Conservation (phyloP, 495 filamentous ascomycete species). For the Penicillium soppii region DNA sequence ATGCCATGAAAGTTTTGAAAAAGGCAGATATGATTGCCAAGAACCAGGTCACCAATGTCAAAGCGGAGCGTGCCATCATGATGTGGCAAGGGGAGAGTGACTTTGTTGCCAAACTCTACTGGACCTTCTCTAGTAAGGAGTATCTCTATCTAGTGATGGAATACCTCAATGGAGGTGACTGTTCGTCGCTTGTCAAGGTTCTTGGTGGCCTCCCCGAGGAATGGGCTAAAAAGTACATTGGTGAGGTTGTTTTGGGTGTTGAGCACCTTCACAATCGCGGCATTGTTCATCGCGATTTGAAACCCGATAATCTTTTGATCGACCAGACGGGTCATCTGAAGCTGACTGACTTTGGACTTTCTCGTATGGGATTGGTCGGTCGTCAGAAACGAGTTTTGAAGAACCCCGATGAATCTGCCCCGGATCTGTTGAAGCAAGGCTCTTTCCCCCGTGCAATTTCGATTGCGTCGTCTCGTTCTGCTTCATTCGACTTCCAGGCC, state of each 20-base stretch:
- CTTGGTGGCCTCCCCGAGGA: slow-evolving; percentile 90
- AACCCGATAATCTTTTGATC: slow-evolving; percentile 96
- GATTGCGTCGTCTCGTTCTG: slow-evolving; percentile 88
- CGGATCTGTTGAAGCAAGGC: slow-evolving; percentile 88
- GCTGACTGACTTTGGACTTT: slow-evolving; percentile 95
- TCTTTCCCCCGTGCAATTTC: slow-evolving; percentile 85
- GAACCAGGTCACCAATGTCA: slow-evolving; percentile 98
- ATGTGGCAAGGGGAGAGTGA: slow-evolving; percentile 99
- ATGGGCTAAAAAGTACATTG: slow-evolving; percentile 96
- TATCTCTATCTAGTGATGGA: slow-evolving; percentile 99
- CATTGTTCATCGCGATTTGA: slow-evolving; percentile 94
- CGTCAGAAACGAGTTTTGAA: slow-evolving; percentile 91
- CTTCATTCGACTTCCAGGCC: slow-evolving; percentile 88
- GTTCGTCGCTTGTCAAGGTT: slow-evolving; percentile 92
- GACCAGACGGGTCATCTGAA: slow-evolving; percentile 97
- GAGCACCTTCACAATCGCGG: slow-evolving; percentile 92
- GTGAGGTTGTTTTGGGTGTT: slow-evolving; percentile 90
- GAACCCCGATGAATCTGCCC: slow-evolving; percentile 75
- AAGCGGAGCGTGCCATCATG: slow-evolving; percentile 99
- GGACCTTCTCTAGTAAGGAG: slow-evolving; percentile 99
- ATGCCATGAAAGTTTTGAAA: slow-evolving; percentile 96
- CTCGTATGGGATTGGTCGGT: slow-evolving; percentile 94
- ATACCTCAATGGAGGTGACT: slow-evolving; percentile 96
- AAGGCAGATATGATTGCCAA: slow-evolving; percentile 99
- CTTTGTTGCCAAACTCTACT: slow-evolving; percentile 97